Evolutionary conservation across 106 monocot genomes (phyloP), one percentile per base, ranked within the genome.

Genomic region (Apostasia shenzhenica): DNA sequence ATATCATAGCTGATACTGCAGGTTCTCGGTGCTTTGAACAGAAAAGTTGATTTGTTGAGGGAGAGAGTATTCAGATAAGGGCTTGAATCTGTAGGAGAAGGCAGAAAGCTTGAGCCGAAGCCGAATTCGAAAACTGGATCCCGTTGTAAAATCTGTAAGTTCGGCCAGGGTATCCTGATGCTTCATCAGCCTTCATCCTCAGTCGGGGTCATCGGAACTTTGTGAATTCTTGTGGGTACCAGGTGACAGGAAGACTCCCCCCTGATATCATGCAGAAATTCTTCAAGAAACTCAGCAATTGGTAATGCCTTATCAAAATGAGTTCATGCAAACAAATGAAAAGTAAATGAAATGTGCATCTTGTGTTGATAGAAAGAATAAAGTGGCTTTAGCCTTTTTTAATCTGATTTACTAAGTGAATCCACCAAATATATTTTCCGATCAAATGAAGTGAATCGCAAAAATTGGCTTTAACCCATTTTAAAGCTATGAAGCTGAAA

Each of bases 221-320:
- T 54, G 87, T 90, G 83, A 83, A 94, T 4, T 79, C 81, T 56
- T 94, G 87, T 5, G 87, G 94, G 67, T 94, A 94, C 94, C 94
- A 94, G n/a, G 90, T 94, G 46, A 94, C 67, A 7, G 90, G 94
- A 45, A 94, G 70, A 76, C 76, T 94, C 9, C 94, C 94, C 10
- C 94, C 94, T 94, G 77, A 26, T 26, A 26, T 26, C 26, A 26
- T 26, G 26, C 26, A 26, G 26, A 26, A 26, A 26, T 26, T 26
- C 26, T n/a, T 26, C 26, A 26, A 26, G 26, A 26, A 26, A 26
- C 26, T 26, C 26, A 26, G 26, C 26, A 26, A 26, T 26, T 26
- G 26, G 26, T 26, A 26, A 26, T 26, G 26, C 26, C 26, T 26
- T 26, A 26, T 26, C 26, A 26, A 26, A 26, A 26, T 26, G 26